These are phyloP conservation scores for Syncephalastrum contaminatum DNA, from an alignment of 371 early-diverging fungal genomes.

Conservation along the genomic window DNA sequence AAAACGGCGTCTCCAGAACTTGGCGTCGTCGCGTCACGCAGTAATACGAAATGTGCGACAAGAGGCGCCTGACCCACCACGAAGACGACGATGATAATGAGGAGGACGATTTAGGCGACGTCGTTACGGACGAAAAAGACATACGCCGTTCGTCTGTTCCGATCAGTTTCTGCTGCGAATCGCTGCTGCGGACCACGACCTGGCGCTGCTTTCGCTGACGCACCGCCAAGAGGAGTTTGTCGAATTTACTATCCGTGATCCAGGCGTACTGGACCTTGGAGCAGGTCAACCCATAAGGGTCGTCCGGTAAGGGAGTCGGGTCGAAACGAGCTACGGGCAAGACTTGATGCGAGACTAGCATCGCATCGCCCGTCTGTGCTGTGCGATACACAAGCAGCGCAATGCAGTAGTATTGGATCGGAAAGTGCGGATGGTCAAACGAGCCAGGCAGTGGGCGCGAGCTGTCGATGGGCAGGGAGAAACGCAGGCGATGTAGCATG, in stretches of 20 bases:
- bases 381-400: constrained; percentile 13
- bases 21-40: no score
- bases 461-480: constrained; percentile 10
- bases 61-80: no score
- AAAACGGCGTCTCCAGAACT: constrained; percentile 1
- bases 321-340: constrained; percentile 6
- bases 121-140: no score
- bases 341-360: background rate
- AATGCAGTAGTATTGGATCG: constrained; percentile 7
- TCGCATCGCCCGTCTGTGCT: background rate
- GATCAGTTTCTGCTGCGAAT: no score
- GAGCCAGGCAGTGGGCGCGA: constrained; percentile 12
- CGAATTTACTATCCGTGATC: constrained; percentile 9
- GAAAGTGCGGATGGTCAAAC: constrained; percentile 10
- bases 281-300: background rate
- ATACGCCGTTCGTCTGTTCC: no score
- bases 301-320: constrained; percentile 5
- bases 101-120: background rate
- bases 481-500: constrained; percentile 10
- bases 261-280: background rate
- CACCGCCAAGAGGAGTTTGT: background rate
- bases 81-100: background rate
- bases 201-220: background rate
- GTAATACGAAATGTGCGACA: no score
- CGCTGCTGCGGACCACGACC: no score